These are phyloP conservation scores for Phytophthora crassamura DNA, from an alignment of 352 stramenopile genomes.

Conservation along the genomic window DNA sequence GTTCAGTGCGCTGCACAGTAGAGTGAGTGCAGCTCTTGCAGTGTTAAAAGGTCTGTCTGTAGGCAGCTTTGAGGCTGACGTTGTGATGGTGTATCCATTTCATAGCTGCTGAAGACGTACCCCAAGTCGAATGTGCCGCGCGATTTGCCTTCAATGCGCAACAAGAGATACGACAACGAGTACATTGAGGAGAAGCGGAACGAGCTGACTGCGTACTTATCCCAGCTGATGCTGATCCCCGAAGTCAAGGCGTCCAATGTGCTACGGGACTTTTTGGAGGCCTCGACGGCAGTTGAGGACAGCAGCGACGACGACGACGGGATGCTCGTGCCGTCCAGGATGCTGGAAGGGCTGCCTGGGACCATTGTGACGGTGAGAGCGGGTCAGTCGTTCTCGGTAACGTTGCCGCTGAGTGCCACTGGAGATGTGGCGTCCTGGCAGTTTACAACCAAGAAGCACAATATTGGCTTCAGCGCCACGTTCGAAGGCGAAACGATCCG, in stretches of 20 bases:
- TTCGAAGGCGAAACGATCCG: slow-evolving; percentile 68
- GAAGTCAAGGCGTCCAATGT: slow-evolving; percentile 67
- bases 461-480: slow-evolving; percentile 81
- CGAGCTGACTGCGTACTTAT: slow-evolving; percentile 68
- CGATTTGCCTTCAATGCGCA: slow-evolving; percentile 68
- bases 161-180: slow-evolving; percentile 74
- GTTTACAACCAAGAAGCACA: slow-evolving; percentile 83
- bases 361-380: slow-evolving; percentile 72
- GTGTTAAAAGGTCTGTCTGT: too few relatives aligned
- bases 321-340: slow-evolving; percentile 43
- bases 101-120: slow-evolving; percentile 79
- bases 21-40: slow-evolving; percentile 32
- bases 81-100: slow-evolving; percentile 1
- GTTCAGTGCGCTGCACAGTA: slow-evolving; percentile 56
- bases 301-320: slow-evolving; percentile 66
- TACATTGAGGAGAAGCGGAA: slow-evolving; percentile 82
- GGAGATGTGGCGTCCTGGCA: slow-evolving; percentile 72
- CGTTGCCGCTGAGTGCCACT: slow-evolving; percentile 42
- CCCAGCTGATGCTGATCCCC: slow-evolving; percentile 53
- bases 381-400: slow-evolving; percentile 77
- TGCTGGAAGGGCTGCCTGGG: slow-evolving; percentile 60
- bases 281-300: slow-evolving; percentile 50
- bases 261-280: slow-evolving; percentile 67
- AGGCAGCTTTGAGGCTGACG: background rate
- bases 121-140: slow-evolving; percentile 70